Percentiles rank a stretch among this genome's conserved stretches.
phyloP scores from a whole-genome alignment of 2,329 filamentous ascomycete genomes.

The Chalara sp. region DNA sequence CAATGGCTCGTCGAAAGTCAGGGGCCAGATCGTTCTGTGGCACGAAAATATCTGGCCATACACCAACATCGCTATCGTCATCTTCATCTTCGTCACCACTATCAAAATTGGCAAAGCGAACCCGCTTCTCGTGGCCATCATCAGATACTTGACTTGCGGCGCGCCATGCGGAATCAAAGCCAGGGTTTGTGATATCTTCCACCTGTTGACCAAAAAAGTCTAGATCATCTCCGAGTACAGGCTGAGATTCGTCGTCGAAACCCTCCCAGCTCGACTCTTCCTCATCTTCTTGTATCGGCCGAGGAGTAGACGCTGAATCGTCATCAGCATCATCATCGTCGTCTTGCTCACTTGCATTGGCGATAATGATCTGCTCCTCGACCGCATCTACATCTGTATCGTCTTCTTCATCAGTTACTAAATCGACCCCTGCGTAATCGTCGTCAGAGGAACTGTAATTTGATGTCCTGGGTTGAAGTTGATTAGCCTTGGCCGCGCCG shows the following conservation, averaged over 20 bases:
- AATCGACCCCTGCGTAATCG: conserved; percentile 70
- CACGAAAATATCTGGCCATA: conserved; percentile 74
- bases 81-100: conserved; percentile 59
- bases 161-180: conserved; percentile 9
- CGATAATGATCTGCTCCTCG: conserved; percentile 70
- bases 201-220: conserved; percentile 30
- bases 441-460: conserved; percentile 51
- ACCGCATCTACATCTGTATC: conserved; percentile 73
- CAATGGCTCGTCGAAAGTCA: conserved; percentile 63
- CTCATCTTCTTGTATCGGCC: conserved; percentile 32
- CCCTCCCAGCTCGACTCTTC: conserved; percentile 50
- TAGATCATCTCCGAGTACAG: conserved; percentile 8
- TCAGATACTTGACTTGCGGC: conserved; percentile 8
- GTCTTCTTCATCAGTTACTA: conserved; percentile 73
- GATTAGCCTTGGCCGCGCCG: neutral
- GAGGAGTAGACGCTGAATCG: conserved; percentile 18
- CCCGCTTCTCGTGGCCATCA: conserved; percentile 36
- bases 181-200: conserved; percentile 10
- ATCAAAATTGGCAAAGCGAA: conserved; percentile 69
- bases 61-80: conserved; percentile 52
- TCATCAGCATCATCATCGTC: conserved; percentile 28
- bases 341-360: conserved; percentile 33
- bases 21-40: conserved; percentile 69
- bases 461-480: neutral
- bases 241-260: conserved; percentile 36